phyloP scores from a whole-genome alignment of 805 yeast species.

The Hanseniaspora meyeri region DNA sequence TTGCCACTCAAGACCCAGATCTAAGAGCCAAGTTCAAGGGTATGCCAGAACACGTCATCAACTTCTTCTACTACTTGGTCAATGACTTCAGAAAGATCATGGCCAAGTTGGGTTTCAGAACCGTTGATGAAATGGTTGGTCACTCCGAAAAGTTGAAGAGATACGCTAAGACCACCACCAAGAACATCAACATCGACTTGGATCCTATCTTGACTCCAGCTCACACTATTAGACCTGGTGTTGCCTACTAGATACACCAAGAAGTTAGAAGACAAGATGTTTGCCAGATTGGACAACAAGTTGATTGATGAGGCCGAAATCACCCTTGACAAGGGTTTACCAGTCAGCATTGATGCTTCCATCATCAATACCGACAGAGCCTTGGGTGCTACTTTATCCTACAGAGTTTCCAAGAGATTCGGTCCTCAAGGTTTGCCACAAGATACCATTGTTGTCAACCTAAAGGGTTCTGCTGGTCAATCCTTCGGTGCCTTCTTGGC shows the following conservation, averaged over 20 bases:
- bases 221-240: slow-evolving; percentile 91
- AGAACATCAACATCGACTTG: slow-evolving; percentile 82
- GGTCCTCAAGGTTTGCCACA: slow-evolving; percentile 92
- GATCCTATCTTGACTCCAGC: slow-evolving; percentile 95
- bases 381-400: slow-evolving; percentile 86
- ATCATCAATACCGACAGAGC: slow-evolving; percentile 95
- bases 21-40: slow-evolving; percentile 85
- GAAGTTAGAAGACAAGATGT: slow-evolving; percentile 88
- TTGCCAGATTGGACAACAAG: slow-evolving; percentile 88
- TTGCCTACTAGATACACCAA: slow-evolving; percentile 85
- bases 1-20: slow-evolving; percentile 96
- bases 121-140: slow-evolving; percentile 96
- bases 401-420: slow-evolving; percentile 81
- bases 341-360: slow-evolving; percentile 84
- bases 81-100: slow-evolving; percentile 83
- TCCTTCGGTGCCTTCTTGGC: slow-evolving; percentile 97
- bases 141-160: slow-evolving; percentile 82
- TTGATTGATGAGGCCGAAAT: slow-evolving; percentile 90
- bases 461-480: slow-evolving; percentile 92
- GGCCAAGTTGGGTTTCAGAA: slow-evolving; percentile 92
- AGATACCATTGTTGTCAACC: slow-evolving; percentile 88
- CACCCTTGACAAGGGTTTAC: slow-evolving; percentile 91
- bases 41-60: slow-evolving; percentile 96
- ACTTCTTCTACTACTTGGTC: slow-evolving; percentile 89
- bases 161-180: slow-evolving; percentile 76